phyloP scores from a whole-genome alignment of 441 rosid species.

The Mallotus japonicus region DNA sequence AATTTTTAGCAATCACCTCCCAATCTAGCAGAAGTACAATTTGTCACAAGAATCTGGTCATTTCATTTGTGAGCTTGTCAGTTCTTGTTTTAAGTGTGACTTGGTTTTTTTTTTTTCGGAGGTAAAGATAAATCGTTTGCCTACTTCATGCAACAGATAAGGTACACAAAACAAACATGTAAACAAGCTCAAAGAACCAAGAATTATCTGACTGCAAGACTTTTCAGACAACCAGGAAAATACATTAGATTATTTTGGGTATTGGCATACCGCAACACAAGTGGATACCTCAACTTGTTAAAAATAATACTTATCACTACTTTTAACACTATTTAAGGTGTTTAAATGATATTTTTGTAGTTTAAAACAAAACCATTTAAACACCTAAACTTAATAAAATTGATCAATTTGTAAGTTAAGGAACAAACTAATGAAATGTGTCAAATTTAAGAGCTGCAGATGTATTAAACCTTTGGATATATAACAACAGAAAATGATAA shows the following conservation, averaged over 20 bases:
- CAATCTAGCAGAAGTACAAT: conserved; percentile 11
- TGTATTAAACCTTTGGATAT: not conserved
- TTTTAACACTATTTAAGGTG: too few relatives aligned
- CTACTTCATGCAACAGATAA: not conserved
- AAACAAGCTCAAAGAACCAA: not conserved
- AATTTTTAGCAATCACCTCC: conserved; percentile 17
- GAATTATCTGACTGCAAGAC: not conserved
- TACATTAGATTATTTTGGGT: not conserved
- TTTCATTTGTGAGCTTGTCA: conserved; percentile 18
- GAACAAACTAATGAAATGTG: too few relatives aligned
- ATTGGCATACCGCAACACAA: too few relatives aligned
- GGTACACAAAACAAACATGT: not conserved
- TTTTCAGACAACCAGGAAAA: not conserved
- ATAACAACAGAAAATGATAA: not conserved
- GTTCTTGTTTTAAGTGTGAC: conserved; percentile 14
- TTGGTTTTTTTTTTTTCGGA: conserved; percentile 12
- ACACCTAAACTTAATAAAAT: too few relatives aligned
- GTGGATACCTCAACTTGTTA: too few relatives aligned
- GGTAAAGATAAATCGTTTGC: not conserved
- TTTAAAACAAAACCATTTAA: too few relatives aligned
- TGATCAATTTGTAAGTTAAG: too few relatives aligned
- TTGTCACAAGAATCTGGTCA: conserved; percentile 23
- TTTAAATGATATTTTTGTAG: too few relatives aligned
- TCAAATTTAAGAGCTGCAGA: too few relatives aligned
- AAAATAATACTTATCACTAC: too few relatives aligned